phyloP scores from a whole-genome alignment of 2,329 filamentous ascomycete species.

The Curvularia sp. region DNA sequence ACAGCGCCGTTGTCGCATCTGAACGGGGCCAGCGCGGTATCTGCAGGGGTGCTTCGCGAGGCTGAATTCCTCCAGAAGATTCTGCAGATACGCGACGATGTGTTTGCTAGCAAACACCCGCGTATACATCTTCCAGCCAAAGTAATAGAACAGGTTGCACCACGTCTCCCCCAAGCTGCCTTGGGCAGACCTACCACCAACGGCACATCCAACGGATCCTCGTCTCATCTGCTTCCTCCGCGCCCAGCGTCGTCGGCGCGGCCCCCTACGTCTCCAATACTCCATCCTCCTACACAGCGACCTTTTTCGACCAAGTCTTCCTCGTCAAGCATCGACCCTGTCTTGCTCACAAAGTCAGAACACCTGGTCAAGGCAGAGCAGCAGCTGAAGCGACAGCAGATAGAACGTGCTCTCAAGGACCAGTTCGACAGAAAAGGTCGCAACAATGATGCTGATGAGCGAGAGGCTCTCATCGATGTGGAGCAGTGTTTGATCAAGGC shows the following conservation, averaged over 20 bases:
- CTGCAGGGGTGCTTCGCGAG: slow-evolving; percentile 51
- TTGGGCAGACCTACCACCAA: slow-evolving; percentile 43
- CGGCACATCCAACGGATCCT: slow-evolving; percentile 39
- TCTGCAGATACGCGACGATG: slow-evolving; percentile 77
- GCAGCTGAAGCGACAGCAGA: slow-evolving; percentile 77
- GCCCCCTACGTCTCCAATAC: slow-evolving; percentile 30
- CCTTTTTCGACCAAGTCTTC: slow-evolving; percentile 54
- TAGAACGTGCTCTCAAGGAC: slow-evolving; percentile 80
- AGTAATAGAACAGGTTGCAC: slow-evolving; percentile 56
- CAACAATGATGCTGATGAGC: slow-evolving; percentile 61
- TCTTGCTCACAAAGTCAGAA: slow-evolving; percentile 85
- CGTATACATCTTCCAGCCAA: slow-evolving; percentile 65
- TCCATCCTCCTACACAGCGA: slow-evolving; percentile 36
- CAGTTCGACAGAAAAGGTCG: slow-evolving; percentile 70
- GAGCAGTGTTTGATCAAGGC: slow-evolving; percentile 62
- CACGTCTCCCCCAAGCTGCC: slow-evolving; percentile 40
- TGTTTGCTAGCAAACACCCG: slow-evolving; percentile 78
- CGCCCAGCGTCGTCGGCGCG: slow-evolving; percentile 42
- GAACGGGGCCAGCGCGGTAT: slow-evolving; percentile 49
- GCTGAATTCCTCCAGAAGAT: slow-evolving; percentile 74
- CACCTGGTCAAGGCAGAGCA: slow-evolving; percentile 83
- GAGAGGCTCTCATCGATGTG: slow-evolving; percentile 52
- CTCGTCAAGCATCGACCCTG: slow-evolving; percentile 77
- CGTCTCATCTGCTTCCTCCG: slow-evolving; percentile 37
- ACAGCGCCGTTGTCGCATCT: slow-evolving; percentile 38